These are phyloP conservation scores for Ochetophila trinervis DNA, from an alignment of 306 rosid genomes.

Conservation along the genomic window DNA sequence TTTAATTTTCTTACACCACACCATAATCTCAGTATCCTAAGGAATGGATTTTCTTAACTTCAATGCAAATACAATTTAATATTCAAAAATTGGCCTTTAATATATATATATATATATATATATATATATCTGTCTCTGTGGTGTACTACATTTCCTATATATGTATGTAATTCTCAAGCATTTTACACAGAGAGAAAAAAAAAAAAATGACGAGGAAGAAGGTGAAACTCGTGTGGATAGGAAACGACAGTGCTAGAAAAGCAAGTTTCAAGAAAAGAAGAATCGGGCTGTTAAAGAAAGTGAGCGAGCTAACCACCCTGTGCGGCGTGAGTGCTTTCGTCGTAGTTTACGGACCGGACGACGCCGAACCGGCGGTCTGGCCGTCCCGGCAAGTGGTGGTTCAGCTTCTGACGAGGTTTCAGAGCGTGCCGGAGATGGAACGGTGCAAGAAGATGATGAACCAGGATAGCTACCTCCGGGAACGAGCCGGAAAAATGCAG, in stretches of 20 bases:
- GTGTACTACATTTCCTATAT: not conserved
- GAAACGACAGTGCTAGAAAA: constrained; percentile 32
- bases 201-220: constrained; percentile 29
- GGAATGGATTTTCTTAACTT: no score
- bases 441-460: constrained; percentile 28
- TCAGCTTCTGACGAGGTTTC: constrained; percentile 19
- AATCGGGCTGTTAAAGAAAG: constrained; percentile 36
- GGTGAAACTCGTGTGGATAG: constrained; percentile 32
- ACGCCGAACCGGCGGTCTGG: constrained; percentile 22
- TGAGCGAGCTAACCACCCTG: constrained; percentile 27
- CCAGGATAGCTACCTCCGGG: constrained; percentile 37
- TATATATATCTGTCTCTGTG: not conserved
- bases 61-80: no score
- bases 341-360: constrained; percentile 23
- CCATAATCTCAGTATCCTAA: no score
- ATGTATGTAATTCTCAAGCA: not conserved
- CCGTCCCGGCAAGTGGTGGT: constrained; percentile 20
- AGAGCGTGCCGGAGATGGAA: constrained; percentile 24
- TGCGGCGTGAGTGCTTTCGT: constrained; percentile 31
- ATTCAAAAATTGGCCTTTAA: no score
- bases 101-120: no score
- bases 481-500: constrained; percentile 17
- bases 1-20: no score
- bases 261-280: constrained; percentile 30
- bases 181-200: not conserved